Percentiles rank a stretch among this genome's conserved stretches.
These are phyloP conservation scores for Solanum paucissectum DNA, from an alignment of 257 asterid genomes.

Conservation along the genomic window DNA sequence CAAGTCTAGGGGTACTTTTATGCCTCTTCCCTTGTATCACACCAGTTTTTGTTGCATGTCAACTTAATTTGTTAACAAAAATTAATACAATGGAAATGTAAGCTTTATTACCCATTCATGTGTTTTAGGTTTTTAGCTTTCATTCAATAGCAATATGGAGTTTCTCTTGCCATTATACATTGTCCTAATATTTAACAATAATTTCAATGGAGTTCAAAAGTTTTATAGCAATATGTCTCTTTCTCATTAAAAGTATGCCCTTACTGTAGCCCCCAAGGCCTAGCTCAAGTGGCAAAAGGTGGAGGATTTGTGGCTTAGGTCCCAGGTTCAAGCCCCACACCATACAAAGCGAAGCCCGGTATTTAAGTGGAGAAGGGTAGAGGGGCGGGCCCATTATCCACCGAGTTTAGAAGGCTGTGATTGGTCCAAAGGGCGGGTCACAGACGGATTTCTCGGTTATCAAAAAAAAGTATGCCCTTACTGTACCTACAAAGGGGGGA, in stretches of 20 bases:
- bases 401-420: too few relatives aligned
- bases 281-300: too few relatives aligned
- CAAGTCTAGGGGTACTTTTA: not conserved
- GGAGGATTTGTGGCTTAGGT: too few relatives aligned
- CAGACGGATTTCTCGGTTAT: too few relatives aligned
- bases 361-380: too few relatives aligned
- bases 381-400: too few relatives aligned
- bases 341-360: too few relatives aligned
- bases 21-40: not conserved
- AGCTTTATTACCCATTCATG: not conserved
- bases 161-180: not conserved
- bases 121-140: not conserved
- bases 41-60: not conserved
- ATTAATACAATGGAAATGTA: not conserved
- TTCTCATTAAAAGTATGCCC: not conserved
- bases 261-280: not conserved
- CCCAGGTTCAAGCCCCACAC: too few relatives aligned
- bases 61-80: not conserved
- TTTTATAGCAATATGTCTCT: not conserved
- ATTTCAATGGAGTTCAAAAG: not conserved
- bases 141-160: not conserved
- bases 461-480: not conserved
- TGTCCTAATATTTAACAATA: not conserved
- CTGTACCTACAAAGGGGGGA: not conserved
- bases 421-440: too few relatives aligned